Conservation (phyloP, 257 asterid species). For the Nyctanthes arbortristis region DNA sequence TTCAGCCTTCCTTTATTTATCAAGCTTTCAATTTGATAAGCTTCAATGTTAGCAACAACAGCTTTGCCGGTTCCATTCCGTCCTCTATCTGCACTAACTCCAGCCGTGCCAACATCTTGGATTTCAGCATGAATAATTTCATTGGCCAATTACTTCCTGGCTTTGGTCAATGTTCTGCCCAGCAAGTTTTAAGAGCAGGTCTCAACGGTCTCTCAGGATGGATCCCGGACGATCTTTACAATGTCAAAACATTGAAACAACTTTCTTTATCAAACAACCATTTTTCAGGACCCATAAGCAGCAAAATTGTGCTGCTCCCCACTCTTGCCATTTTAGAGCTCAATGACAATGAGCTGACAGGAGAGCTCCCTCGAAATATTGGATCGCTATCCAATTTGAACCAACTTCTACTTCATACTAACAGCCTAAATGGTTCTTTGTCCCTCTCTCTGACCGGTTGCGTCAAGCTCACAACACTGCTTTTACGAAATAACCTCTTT, state of each 20-base stretch:
- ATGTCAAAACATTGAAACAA: conserved; percentile 24
- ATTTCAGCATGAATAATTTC: conserved; percentile 44
- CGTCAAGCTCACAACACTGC: conserved; percentile 41
- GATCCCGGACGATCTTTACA: conserved; percentile 37
- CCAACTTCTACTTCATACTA: conserved; percentile 53
- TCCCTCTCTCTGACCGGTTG: conserved; percentile 47
- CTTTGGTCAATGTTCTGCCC: conserved; percentile 26
- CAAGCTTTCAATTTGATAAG: conserved; percentile 9
- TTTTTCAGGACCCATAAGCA: conserved; percentile 40
- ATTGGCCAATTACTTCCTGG: conserved; percentile 21
- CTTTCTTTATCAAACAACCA: conserved; percentile 41
- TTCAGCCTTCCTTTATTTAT: not conserved
- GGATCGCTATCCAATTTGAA: conserved; percentile 41
- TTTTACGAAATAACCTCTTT: conserved; percentile 47
- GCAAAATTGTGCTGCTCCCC: conserved; percentile 27
- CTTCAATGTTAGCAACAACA: conserved; percentile 49
- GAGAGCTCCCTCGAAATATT: conserved; percentile 36
- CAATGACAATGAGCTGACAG: conserved; percentile 39
- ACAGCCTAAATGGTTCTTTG: conserved; percentile 40
- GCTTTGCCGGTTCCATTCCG: conserved; percentile 39
- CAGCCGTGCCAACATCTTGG: conserved; percentile 24
- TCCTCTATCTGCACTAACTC: conserved; percentile 34
- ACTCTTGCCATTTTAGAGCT: conserved; percentile 41
- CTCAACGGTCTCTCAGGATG: conserved; percentile 39
- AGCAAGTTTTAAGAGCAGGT: conserved; percentile 43